phyloP scores from a whole-genome alignment of 1,139 yeast genomes.

The Diutina siamensis region DNA sequence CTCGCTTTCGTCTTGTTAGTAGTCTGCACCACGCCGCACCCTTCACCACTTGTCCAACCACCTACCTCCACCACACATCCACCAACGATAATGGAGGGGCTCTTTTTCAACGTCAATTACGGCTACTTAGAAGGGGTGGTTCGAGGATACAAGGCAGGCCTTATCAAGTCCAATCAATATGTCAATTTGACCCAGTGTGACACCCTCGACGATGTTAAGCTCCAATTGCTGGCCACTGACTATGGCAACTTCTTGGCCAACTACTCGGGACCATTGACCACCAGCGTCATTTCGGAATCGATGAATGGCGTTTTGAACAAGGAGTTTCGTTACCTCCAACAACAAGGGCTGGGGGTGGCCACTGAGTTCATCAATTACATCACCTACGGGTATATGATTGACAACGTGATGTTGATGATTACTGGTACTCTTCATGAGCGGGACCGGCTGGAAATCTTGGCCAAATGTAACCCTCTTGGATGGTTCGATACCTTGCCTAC shows the following conservation, averaged over 20 bases:
- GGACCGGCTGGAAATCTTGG: slow-evolving; percentile 75
- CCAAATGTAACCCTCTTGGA: slow-evolving; percentile 92
- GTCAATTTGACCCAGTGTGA: slow-evolving; percentile 93
- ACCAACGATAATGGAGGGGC: slow-evolving; percentile 55
- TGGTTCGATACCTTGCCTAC: slow-evolving; percentile 98
- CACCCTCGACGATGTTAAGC: slow-evolving; percentile 80
- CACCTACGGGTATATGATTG: slow-evolving; percentile 96
- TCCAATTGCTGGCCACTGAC: slow-evolving; percentile 91
- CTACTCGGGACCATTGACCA: slow-evolving; percentile 70
- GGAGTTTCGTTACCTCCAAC: slow-evolving; percentile 76
- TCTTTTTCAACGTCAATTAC: slow-evolving; percentile 73
- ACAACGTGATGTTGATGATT: slow-evolving; percentile 89
- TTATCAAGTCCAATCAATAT: slow-evolving; percentile 69
- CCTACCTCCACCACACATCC: neutral
- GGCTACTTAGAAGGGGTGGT: slow-evolving; percentile 93
- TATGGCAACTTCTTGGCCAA: slow-evolving; percentile 85
- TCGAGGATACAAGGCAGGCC: slow-evolving; percentile 85
- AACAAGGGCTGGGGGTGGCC: slow-evolving; percentile 74
- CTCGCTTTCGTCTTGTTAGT: neutral
- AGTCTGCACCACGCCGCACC: too few relatives aligned
- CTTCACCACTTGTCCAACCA: neutral
- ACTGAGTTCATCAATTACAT: slow-evolving; percentile 81
- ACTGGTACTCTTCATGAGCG: slow-evolving; percentile 96
- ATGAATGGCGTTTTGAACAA: slow-evolving; percentile 65
- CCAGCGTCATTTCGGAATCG: slow-evolving; percentile 71